Evolutionary conservation across 192 early-diverging fungal genomes (phyloP).

Genomic region (Mortierella alpina): DNA sequence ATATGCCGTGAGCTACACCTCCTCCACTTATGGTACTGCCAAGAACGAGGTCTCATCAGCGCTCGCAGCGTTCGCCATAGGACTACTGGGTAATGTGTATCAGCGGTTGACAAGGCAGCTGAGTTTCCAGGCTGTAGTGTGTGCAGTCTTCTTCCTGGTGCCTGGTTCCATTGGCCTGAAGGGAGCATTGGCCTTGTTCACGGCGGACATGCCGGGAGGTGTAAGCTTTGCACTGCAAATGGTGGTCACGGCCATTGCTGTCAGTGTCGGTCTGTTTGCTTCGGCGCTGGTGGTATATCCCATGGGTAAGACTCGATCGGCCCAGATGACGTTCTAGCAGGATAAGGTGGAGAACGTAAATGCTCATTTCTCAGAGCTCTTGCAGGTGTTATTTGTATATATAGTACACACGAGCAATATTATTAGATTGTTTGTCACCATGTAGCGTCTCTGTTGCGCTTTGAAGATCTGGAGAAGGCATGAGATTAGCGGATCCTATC

Average conservation of each 20-base stretch:
- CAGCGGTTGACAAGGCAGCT: constrained; percentile 76
- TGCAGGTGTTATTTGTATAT: background rate
- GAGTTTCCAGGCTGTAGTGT: constrained; percentile 84
- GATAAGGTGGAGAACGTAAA: background rate
- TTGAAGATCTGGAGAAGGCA: too few relatives aligned
- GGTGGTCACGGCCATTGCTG: constrained; percentile 69
- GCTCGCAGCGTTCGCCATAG: constrained; percentile 77
- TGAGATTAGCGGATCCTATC: too few relatives aligned
- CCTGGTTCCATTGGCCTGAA: constrained; percentile 80
- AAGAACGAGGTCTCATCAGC: constrained; percentile 61
- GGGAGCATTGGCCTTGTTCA: constrained; percentile 59
- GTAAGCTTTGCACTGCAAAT: constrained; percentile 45
- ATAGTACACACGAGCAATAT: background rate
- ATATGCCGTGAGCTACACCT: constrained; percentile 70
- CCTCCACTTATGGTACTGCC: constrained; percentile 62
- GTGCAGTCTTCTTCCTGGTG: constrained; percentile 82
- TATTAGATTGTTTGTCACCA: too few relatives aligned
- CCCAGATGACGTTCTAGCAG: constrained; percentile 60
- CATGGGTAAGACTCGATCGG: constrained; percentile 57
- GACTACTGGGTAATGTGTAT: constrained; percentile 81
- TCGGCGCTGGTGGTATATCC: constrained; percentile 71
- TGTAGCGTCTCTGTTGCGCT: too few relatives aligned
- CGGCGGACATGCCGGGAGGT: constrained; percentile 37
- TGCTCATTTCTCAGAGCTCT: background rate
- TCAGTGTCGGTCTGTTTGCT: constrained; percentile 76